Percentiles rank a stretch among this genome's conserved stretches.
Evolutionary conservation across 202 grass and related monocot species (phyloP).

Genomic region (Brachypodium distachyon): DNA sequence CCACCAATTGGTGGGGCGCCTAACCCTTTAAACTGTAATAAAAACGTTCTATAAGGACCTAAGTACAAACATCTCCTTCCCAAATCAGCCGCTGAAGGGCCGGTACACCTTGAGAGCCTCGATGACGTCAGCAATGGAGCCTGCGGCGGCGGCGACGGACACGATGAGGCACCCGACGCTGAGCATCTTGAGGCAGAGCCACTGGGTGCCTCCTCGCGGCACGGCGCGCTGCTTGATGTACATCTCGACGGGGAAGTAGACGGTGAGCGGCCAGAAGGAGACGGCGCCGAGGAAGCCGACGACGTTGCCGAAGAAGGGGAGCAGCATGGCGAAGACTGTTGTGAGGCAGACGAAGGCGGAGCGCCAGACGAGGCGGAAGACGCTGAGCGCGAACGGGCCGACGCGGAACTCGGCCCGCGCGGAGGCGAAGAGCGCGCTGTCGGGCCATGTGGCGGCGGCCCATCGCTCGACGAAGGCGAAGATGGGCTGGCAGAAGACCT

Average conservation of each 20-base stretch:
- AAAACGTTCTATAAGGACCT: not conserved
- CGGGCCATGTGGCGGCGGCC: constrained; percentile 2
- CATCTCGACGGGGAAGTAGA: constrained; percentile 78
- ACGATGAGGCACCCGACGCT: constrained; percentile 51
- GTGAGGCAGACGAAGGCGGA: constrained; percentile 66
- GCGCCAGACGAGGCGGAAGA: constrained; percentile 70
- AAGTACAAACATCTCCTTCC: not conserved
- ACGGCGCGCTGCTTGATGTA: constrained; percentile 54
- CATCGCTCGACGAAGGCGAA: constrained; percentile 74
- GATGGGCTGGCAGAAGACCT: constrained; percentile 79
- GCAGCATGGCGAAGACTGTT: constrained; percentile 63
- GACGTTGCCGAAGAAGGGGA: constrained; percentile 79
- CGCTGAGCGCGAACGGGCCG: constrained; percentile 19
- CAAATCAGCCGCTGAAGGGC: constrained; percentile 24
- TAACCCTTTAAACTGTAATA: not conserved
- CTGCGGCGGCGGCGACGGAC: constrained; percentile 40
- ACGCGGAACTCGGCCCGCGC: constrained; percentile 25
- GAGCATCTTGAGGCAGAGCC: constrained; percentile 48
- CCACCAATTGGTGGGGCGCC: too few species aligned
- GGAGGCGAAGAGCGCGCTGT: constrained; percentile 35
- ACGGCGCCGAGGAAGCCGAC: constrained; percentile 70
- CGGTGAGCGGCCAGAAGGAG: constrained; percentile 76
- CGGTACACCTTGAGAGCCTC: constrained; percentile 31
- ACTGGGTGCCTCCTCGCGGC: not conserved
- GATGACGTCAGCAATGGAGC: constrained; percentile 45